These are phyloP conservation scores for Chondrus crispus DNA, from an alignment of 23 red algal genomes.

Conservation along the genomic window DNA sequence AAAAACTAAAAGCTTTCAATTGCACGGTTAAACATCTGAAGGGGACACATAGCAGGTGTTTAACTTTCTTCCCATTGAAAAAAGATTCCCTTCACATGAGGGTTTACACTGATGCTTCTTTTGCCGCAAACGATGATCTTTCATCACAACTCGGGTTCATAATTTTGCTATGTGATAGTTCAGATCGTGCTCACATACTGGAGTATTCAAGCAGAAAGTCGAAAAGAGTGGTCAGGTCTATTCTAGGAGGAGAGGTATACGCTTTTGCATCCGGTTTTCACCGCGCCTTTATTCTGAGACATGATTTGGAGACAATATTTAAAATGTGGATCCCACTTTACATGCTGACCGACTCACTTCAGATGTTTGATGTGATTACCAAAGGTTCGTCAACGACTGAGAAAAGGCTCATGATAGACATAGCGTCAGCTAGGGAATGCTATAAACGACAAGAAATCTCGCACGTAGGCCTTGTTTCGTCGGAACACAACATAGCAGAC, in stretches of 20 bases:
- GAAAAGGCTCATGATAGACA: constrained; percentile 32
- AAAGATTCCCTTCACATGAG: neutral
- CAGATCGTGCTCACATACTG: neutral
- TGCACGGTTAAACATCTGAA: neutral
- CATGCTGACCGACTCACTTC: neutral
- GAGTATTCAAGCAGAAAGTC: neutral
- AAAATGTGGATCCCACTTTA: neutral
- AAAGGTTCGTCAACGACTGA: neutral
- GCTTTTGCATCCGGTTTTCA: neutral
- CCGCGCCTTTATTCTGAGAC: neutral
- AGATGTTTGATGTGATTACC: constrained; percentile 25
- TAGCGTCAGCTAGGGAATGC: neutral
- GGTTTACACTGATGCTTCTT: constrained; percentile 11
- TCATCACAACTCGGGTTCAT: neutral
- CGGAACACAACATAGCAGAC: constrained; percentile 14
- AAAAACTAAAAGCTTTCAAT: neutral
- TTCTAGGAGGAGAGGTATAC: constrained; percentile 7
- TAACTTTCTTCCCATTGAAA: no score
- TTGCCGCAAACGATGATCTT: constrained; percentile 6
- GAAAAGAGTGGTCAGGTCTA: neutral
- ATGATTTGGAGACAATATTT: neutral
- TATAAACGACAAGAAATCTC: constrained; percentile 19
- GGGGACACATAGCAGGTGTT: neutral
- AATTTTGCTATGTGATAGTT: neutral
- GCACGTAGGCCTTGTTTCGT: constrained; percentile 2